These are phyloP conservation scores for Corniculantispora saksenae DNA, from an alignment of 2,329 filamentous ascomycete species.

Conservation along the genomic window DNA sequence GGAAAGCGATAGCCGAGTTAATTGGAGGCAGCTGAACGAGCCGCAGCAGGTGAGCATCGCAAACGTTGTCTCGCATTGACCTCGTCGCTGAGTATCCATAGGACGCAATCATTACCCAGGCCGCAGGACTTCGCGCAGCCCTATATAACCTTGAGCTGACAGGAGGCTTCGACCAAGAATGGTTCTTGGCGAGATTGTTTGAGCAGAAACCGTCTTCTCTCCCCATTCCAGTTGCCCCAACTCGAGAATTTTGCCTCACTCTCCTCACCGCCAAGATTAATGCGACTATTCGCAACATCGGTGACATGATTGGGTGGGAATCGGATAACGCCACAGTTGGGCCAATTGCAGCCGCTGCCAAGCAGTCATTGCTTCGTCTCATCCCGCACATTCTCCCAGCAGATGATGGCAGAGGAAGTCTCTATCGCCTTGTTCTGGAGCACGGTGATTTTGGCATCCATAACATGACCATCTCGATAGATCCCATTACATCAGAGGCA, in stretches of 20 bases:
- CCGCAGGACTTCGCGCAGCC: background rate
- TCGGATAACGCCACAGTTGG: slow-evolving; percentile 22
- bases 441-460: slow-evolving; percentile 37
- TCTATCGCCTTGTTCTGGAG: slow-evolving; percentile 35
- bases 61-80: no score
- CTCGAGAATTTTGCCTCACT: slow-evolving; percentile 31
- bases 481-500: slow-evolving; percentile 19
- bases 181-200: background rate
- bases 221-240: slow-evolving; percentile 25
- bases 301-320: slow-evolving; percentile 29
- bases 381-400: slow-evolving; percentile 27
- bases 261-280: slow-evolving; percentile 31
- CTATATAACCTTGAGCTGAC: background rate
- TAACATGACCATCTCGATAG: slow-evolving; percentile 30
- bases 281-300: slow-evolving; percentile 26
- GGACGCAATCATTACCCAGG: background rate
- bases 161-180: background rate
- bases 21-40: background rate
- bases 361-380: slow-evolving; percentile 29
- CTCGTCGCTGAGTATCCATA: background rate
- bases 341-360: slow-evolving; percentile 23
- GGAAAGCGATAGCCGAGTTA: background rate
- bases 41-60: background rate
- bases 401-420: background rate
- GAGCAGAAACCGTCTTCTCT: background rate